Conservation (phyloP, 192 early-diverging fungal species). For the Kickxella alabastrina region DNA sequence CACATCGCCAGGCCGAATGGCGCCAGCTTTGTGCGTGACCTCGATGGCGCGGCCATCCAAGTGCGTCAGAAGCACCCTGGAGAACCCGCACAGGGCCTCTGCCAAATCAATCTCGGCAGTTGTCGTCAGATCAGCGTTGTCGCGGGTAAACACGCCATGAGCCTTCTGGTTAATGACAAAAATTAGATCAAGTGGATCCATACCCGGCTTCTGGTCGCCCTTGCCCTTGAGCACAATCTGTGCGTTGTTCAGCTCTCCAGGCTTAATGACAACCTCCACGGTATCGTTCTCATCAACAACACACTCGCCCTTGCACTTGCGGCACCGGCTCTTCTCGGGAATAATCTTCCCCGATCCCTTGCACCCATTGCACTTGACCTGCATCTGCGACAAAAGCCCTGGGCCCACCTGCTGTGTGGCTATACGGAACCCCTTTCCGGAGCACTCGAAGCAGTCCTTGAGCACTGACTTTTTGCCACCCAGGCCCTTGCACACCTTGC, state of each 20-base stretch:
- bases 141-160: constrained; percentile 75
- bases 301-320: constrained; percentile 89
- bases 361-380: constrained; percentile 63
- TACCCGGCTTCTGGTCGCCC: constrained; percentile 91
- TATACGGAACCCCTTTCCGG: constrained; percentile 25
- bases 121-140: constrained; percentile 76
- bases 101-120: constrained; percentile 78
- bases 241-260: constrained; percentile 89
- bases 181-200: constrained; percentile 87
- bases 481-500: constrained; percentile 43
- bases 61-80: constrained; percentile 72
- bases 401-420: constrained; percentile 35
- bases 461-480: constrained; percentile 35
- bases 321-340: constrained; percentile 83
- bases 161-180: constrained; percentile 84
- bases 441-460: constrained; percentile 44
- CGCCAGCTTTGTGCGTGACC: constrained; percentile 75
- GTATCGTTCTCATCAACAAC: constrained; percentile 81
- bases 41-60: constrained; percentile 83
- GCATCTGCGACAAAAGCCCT: constrained; percentile 63
- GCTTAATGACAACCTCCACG: constrained; percentile 89
- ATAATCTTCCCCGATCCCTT: constrained; percentile 78
- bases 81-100: constrained; percentile 91
- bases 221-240: constrained; percentile 88
- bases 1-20: constrained; percentile 84